Percentiles rank a stretch among this genome's conserved stretches.
Evolutionary conservation across 805 yeast species (phyloP).

Genomic region (Candida fluviatilis): DNA sequence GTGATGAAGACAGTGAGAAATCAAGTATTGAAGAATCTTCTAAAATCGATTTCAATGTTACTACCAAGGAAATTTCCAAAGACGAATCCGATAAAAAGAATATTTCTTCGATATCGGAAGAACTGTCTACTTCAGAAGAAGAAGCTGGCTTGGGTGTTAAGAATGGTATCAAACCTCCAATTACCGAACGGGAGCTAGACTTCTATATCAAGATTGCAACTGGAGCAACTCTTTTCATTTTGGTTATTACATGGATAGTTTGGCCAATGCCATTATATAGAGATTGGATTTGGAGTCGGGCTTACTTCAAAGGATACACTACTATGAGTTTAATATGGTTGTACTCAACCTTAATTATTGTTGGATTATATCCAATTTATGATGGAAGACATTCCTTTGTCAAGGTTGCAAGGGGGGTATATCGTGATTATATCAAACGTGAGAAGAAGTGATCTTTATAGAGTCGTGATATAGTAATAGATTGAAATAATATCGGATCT

Average conservation of each 20-base stretch:
- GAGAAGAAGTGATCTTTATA: neutral
- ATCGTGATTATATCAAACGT: conserved; percentile 10
- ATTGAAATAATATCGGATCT: too few relatives aligned
- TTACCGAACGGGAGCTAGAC: conserved; percentile 8
- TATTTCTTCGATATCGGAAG: neutral
- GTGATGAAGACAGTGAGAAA: conserved; percentile 7
- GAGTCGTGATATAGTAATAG: too few relatives aligned
- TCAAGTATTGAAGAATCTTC: neutral
- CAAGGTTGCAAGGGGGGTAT: conserved; percentile 18
- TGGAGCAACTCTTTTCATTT: conserved; percentile 19
- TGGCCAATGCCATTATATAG: conserved; percentile 43
- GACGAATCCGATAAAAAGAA: conserved; percentile 3
- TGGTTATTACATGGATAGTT: conserved; percentile 34
- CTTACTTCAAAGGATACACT: conserved; percentile 36
- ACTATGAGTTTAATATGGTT: conserved; percentile 37
- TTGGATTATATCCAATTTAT: conserved; percentile 31
- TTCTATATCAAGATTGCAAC: conserved; percentile 22
- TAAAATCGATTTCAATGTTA: neutral
- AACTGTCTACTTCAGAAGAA: neutral
- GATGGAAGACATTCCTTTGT: conserved; percentile 31
- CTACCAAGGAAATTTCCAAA: neutral
- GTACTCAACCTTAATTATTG: conserved; percentile 28
- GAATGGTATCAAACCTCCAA: neutral
- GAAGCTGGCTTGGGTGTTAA: conserved; percentile 2
- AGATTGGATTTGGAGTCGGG: conserved; percentile 34